These are phyloP conservation scores for Aspergillus terreus DNA, from an alignment of 2,329 filamentous ascomycete genomes.

Conservation along the genomic window DNA sequence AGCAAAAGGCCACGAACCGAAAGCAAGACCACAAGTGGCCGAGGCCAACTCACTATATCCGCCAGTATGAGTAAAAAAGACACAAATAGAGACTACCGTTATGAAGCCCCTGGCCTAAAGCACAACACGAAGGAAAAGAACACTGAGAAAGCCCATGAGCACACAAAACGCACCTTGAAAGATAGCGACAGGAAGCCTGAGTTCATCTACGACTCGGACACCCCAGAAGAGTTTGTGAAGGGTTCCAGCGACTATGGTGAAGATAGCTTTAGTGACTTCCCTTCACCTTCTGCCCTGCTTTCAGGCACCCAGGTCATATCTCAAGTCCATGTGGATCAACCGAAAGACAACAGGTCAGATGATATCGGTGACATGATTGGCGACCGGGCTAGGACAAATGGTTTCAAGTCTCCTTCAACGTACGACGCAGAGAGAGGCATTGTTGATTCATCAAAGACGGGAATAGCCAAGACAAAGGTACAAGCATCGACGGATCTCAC, in stretches of 20 bases:
- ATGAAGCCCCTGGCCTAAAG: background rate
- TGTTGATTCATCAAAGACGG: background rate
- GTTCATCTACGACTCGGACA: background rate
- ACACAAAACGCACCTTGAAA: background rate
- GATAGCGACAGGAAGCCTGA: background rate
- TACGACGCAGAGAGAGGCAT: background rate
- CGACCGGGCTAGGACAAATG: background rate
- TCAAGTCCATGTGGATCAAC: background rate
- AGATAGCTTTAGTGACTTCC: constrained; percentile 34
- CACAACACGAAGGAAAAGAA: background rate
- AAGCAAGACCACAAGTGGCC: constrained; percentile 17
- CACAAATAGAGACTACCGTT: constrained; percentile 11
- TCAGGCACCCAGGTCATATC: constrained; percentile 1
- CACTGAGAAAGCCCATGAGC: background rate
- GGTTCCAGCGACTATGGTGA: constrained; percentile 31
- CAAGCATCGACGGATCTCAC: no score
- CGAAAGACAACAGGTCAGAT: background rate
- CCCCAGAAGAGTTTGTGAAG: constrained; percentile 12
- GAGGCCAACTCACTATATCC: constrained; percentile 25
- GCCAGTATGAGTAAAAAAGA: constrained; percentile 24
- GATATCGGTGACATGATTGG: background rate
- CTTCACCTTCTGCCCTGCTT: constrained; percentile 33
- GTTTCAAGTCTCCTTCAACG: background rate
- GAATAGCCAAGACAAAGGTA: no score
- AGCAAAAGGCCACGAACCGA: constrained; percentile 19